Conservation (phyloP, 163 green algal species). For the Volvox carteri region DNA sequence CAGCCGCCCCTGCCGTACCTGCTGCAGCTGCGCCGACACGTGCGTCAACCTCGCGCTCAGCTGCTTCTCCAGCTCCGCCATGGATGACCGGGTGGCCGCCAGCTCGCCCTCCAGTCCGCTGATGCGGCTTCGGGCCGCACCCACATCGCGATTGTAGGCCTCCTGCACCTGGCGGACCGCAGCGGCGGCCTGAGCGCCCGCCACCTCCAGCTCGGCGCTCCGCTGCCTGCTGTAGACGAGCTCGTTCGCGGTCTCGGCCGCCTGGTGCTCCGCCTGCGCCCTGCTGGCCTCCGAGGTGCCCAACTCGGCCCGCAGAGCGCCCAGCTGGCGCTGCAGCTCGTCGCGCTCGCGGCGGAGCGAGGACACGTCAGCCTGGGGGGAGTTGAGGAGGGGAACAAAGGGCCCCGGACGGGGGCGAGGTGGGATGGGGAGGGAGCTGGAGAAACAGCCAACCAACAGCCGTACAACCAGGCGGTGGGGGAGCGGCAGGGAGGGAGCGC, state of each 20-base stretch:
- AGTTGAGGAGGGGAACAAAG: too few relatives aligned
- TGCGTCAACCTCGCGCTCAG: constrained; percentile 15
- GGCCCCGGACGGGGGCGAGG: too few relatives aligned
- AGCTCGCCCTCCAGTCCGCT: constrained; percentile 50
- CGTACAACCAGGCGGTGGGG: background rate
- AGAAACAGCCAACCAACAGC: background rate
- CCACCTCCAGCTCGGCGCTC: constrained; percentile 13
- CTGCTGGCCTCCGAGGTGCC: background rate
- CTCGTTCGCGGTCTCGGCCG: background rate
- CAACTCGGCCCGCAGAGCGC: background rate
- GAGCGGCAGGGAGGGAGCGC: background rate
- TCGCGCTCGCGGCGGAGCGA: constrained; percentile 10
- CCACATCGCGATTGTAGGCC: constrained; percentile 49
- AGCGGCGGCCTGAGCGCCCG: background rate
- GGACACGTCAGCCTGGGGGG: constrained; percentile 12
- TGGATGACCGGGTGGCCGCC: background rate
- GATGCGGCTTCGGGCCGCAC: constrained; percentile 43
- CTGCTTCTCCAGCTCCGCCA: constrained; percentile 48
- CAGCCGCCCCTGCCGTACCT: background rate
- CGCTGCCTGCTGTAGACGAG: background rate
- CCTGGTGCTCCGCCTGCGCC: constrained; percentile 12
- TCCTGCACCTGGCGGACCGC: constrained; percentile 43
- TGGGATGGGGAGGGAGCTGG: background rate
- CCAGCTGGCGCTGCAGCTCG: constrained; percentile 39
- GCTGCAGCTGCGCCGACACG: constrained; percentile 24